Conservation (phyloP, 2,329 filamentous ascomycete species). For the Capronia epimyces region DNA sequence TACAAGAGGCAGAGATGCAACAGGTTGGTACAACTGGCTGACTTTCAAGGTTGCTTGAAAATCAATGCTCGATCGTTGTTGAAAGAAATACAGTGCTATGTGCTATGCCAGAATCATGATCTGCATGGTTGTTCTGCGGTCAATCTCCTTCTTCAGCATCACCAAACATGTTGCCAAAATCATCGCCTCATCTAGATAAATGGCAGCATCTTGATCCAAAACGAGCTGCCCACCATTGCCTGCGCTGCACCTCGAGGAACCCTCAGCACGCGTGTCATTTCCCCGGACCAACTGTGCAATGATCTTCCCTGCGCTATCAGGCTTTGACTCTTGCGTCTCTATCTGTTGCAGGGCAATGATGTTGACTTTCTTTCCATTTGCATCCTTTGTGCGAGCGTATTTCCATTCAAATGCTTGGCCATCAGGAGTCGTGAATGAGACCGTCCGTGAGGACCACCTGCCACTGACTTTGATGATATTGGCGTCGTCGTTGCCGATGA, state of each 20-base stretch:
- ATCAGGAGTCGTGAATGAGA: conserved; percentile 44
- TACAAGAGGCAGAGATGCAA: too few species aligned
- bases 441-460: conserved; percentile 46
- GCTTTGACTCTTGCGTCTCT: conserved; percentile 12
- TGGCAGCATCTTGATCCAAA: conserved; percentile 44
- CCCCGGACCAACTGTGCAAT: conserved; percentile 41
- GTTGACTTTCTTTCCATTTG: conserved; percentile 29
- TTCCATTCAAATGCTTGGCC: conserved; percentile 52
- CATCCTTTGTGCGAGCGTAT: conserved; percentile 46
- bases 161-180: conserved; percentile 53
- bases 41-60: too few species aligned
- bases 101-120: conserved; percentile 38
- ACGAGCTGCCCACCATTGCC: conserved; percentile 47
- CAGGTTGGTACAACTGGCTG: too few species aligned
- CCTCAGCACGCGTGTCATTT: conserved; percentile 38
- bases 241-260: conserved; percentile 35
- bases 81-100: conserved; percentile 30
- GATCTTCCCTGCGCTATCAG: conserved; percentile 18
- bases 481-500: conserved; percentile 24
- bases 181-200: conserved; percentile 43
- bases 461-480: conserved; percentile 34
- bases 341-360: conserved; percentile 29
- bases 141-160: conserved; percentile 63
- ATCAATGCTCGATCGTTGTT: too few species aligned
- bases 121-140: conserved; percentile 52